phyloP scores from a whole-genome alignment of 192 early-diverging fungal genomes.

The Podila epigama region DNA sequence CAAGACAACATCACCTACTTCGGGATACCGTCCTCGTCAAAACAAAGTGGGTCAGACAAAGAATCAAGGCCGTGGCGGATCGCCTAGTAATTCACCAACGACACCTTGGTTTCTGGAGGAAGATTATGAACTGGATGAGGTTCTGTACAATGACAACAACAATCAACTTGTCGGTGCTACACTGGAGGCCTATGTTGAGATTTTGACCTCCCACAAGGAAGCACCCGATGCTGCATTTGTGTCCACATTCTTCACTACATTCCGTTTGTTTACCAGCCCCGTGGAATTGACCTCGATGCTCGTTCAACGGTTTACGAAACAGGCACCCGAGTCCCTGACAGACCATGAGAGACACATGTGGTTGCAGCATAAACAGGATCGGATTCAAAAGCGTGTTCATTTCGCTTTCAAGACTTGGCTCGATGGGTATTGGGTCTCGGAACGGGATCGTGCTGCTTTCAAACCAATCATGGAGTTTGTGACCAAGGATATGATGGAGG shows the following conservation, averaged over 20 bases:
- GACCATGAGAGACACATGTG: constrained; percentile 64
- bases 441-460: constrained; percentile 59
- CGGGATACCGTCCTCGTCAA: constrained; percentile 17
- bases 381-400: constrained; percentile 63
- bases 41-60: constrained; percentile 22
- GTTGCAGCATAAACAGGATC: constrained; percentile 53
- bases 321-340: constrained; percentile 59
- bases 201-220: constrained; percentile 67
- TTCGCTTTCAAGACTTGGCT: constrained; percentile 86
- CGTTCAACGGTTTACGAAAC: constrained; percentile 68
- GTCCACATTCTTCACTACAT: constrained; percentile 83
- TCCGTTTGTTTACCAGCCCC: constrained; percentile 82
- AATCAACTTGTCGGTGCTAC: constrained; percentile 64
- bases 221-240: constrained; percentile 65
- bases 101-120: constrained; percentile 61
- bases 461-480: constrained; percentile 61
- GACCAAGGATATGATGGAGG: constrained; percentile 52
- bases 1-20: background rate
- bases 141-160: constrained; percentile 66
- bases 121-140: constrained; percentile 58
- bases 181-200: constrained; percentile 63
- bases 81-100: background rate
- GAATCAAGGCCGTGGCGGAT: background rate
- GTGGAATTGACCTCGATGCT: constrained; percentile 69
- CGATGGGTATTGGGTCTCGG: constrained; percentile 71